A percentile compares a stretch with the other conserved stretches of the same genome.
phyloP scores from a whole-genome alignment of 768 basidiomycete genomes.

The Psilocybe subaeruginosa region DNA sequence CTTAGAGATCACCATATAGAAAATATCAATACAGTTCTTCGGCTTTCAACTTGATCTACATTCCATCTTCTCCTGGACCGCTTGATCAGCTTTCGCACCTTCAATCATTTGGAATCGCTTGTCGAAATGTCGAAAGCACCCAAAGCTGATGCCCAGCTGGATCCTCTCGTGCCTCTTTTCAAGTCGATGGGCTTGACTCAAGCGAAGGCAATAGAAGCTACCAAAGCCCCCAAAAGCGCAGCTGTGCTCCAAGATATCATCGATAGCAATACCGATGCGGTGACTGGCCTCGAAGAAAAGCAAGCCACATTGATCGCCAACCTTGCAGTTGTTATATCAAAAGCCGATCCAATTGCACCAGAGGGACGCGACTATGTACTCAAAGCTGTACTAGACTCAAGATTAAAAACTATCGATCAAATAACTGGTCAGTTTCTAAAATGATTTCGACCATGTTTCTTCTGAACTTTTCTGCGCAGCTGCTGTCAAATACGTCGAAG shows the following conservation, averaged over 20 bases:
- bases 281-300: slow-evolving; percentile 73
- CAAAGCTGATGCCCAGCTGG: slow-evolving; percentile 18
- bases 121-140: slow-evolving; percentile 30
- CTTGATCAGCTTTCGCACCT: not conserved
- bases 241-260: slow-evolving; percentile 71
- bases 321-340: slow-evolving; percentile 64
- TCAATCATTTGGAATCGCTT: not conserved
- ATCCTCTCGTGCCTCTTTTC: slow-evolving; percentile 54
- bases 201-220: slow-evolving; percentile 80
- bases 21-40: not conserved
- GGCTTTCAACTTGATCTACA: not conserved
- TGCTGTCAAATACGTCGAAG: slow-evolving; percentile 75
- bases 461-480: slow-evolving; percentile 40
- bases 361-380: slow-evolving; percentile 66
- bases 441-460: not conserved
- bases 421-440: slow-evolving; percentile 64
- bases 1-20: not conserved
- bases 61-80: not conserved
- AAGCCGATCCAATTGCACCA: slow-evolving; percentile 49
- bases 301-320: slow-evolving; percentile 70
- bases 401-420: slow-evolving; percentile 83
- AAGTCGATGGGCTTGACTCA: slow-evolving; percentile 76
- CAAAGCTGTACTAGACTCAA: slow-evolving; percentile 68
- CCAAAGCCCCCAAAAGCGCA: slow-evolving; percentile 80
- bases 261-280: slow-evolving; percentile 50